Percentiles rank a stretch among this genome's conserved stretches.
These are phyloP conservation scores for Prunus campanulata DNA, from an alignment of 306 rosid genomes.

Conservation along the genomic window DNA sequence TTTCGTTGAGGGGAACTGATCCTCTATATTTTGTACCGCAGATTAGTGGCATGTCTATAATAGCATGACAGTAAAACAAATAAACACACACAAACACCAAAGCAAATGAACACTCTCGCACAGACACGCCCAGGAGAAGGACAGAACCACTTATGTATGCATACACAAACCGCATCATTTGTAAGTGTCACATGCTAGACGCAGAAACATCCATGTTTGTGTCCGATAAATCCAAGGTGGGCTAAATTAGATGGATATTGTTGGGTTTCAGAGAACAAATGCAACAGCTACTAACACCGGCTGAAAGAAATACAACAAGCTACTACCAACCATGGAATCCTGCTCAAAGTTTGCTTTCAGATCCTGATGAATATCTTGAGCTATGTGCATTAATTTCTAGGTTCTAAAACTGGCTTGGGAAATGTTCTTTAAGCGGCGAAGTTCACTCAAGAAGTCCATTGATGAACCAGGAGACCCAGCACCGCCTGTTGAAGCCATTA, in stretches of 20 bases:
- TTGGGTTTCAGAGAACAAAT: background rate
- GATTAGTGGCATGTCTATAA: too few relatives aligned
- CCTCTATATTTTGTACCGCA: too few relatives aligned
- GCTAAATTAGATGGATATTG: background rate
- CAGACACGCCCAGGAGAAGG: background rate
- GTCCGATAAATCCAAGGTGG: background rate
- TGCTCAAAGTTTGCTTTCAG: background rate
- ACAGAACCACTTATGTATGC: background rate
- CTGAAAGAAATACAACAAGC: background rate
- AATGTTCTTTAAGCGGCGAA: conserved; percentile 40
- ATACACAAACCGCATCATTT: background rate
- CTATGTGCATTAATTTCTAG: conserved; percentile 1
- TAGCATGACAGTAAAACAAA: too few relatives aligned
- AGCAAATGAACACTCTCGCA: background rate
- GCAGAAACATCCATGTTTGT: background rate
- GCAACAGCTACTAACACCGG: background rate
- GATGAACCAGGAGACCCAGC: conserved; percentile 37
- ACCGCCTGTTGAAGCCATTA: conserved; percentile 37
- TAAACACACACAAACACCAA: too few relatives aligned
- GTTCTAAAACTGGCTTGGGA: conserved; percentile 31
- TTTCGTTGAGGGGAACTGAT: too few relatives aligned
- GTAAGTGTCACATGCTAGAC: background rate
- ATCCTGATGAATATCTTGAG: background rate
- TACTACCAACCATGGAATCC: background rate
- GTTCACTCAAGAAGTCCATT: conserved; percentile 70